A percentile compares a stretch with the other conserved stretches of the same genome.
Evolutionary conservation across 2,329 filamentous ascomycete species (phyloP).

Genomic region (Calonectria crousiana): DNA sequence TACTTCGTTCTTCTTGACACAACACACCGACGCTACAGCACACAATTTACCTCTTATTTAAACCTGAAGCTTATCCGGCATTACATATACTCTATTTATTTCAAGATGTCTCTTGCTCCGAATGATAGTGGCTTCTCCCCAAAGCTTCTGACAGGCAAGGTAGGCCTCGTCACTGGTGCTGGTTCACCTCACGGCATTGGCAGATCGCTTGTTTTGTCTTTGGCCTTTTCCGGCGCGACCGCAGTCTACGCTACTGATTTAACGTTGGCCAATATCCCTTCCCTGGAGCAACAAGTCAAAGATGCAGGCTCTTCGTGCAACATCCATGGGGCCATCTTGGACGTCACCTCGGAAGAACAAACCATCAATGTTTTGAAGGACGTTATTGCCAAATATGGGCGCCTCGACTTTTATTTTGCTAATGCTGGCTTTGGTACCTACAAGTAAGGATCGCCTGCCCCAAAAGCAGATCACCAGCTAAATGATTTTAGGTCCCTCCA

Average conservation of each 20-base stretch:
- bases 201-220: slow-evolving; percentile 35
- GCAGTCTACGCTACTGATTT: slow-evolving; percentile 37
- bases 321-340: background rate
- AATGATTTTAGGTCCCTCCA: background rate
- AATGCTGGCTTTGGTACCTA: slow-evolving; percentile 33
- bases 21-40: background rate
- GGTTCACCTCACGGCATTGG: slow-evolving; percentile 44
- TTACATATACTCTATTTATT: background rate
- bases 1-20: background rate
- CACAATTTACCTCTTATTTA: background rate
- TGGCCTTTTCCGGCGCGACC: slow-evolving; percentile 32
- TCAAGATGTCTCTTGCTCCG: background rate
- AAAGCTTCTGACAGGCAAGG: slow-evolving; percentile 29
- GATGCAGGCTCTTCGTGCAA: background rate
- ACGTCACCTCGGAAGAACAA: slow-evolving; percentile 23
- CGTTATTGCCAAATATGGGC: slow-evolving; percentile 17
- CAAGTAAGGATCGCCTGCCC: slow-evolving; percentile 8
- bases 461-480: background rate
- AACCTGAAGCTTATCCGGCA: background rate
- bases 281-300: slow-evolving; percentile 13
- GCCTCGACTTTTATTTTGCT: slow-evolving; percentile 38
- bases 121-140: slow-evolving; percentile 11
- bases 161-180: slow-evolving; percentile 44
- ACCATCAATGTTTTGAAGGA: slow-evolving; percentile 15
- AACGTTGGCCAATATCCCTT: slow-evolving; percentile 22